Conservation (phyloP, 1,139 yeast species). For the Lodderomyces beijingensis region DNA sequence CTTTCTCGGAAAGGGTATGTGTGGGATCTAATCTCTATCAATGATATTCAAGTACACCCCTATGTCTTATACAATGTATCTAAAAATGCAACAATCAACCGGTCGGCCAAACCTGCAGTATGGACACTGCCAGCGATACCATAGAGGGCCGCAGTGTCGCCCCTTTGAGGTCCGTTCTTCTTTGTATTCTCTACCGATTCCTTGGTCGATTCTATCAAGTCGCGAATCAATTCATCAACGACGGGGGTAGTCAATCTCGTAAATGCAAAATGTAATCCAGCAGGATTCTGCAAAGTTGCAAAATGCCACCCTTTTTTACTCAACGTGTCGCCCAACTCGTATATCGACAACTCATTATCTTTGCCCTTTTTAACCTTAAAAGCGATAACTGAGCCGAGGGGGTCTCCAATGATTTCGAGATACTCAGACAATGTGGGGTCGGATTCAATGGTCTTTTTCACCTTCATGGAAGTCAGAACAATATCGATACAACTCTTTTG, state of each 20-base stretch:
- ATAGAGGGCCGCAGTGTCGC: conserved; percentile 82
- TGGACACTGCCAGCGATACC: conserved; percentile 92
- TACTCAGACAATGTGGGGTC: conserved; percentile 40
- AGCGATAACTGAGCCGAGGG: conserved; percentile 75
- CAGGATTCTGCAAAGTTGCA: conserved; percentile 79
- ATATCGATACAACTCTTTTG: conserved; percentile 61
- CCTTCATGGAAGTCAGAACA: conserved; percentile 55
- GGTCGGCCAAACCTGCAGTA: conserved; percentile 83
- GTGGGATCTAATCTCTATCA: too few relatives aligned
- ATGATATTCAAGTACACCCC: too few relatives aligned
- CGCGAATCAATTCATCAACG: conserved; percentile 57
- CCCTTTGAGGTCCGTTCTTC: conserved; percentile 24
- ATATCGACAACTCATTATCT: conserved; percentile 49
- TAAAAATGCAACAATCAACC: conserved; percentile 70
- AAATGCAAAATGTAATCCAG: conserved; percentile 87
- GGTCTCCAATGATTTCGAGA: conserved; percentile 72
- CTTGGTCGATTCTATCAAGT: conserved; percentile 46
- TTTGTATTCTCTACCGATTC: conserved; percentile 34
- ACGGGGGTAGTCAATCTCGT: conserved; percentile 67
- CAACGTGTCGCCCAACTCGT: conserved; percentile 70
- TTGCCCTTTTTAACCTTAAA: conserved; percentile 48
- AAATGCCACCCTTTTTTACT: conserved; percentile 82
- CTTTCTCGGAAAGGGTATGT: too few relatives aligned
- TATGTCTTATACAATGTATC: conserved; percentile 65
- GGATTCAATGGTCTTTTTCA: conserved; percentile 45